Evolutionary conservation across 139 green algal species (phyloP).

Genomic region (Zygnema cylindricum): DNA sequence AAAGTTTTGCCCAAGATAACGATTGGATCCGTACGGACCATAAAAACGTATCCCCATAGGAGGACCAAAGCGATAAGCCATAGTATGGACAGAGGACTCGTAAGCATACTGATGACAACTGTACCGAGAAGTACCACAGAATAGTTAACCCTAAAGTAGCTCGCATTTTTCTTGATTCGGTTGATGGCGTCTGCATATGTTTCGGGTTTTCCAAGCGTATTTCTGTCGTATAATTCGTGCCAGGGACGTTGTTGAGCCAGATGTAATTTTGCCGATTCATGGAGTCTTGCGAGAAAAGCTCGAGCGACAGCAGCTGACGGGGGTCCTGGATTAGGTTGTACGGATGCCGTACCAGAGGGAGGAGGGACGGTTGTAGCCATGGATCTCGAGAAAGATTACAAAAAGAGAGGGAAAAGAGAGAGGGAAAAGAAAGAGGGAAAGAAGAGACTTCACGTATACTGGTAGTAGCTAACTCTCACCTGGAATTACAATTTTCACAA

Average conservation of each 20-base stretch:
- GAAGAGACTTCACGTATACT: too few species aligned
- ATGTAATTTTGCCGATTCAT: slow-evolving; percentile 17
- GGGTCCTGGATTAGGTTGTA: too few species aligned
- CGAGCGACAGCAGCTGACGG: slow-evolving; percentile 19
- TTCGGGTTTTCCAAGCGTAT: slow-evolving; percentile 75
- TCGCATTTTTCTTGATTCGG: slow-evolving; percentile 84
- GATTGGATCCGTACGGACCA: slow-evolving; percentile 79
- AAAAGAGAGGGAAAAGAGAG: too few species aligned
- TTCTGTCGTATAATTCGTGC: slow-evolving; percentile 84
- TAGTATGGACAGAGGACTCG: slow-evolving; percentile 79
- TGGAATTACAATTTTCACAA: too few species aligned
- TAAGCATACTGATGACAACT: slow-evolving; percentile 72
- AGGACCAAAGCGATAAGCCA: slow-evolving; percentile 75
- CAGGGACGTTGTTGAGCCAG: slow-evolving; percentile 85
- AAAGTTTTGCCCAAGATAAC: slow-evolving; percentile 74
- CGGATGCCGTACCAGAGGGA: too few species aligned
- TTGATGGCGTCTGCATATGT: slow-evolving; percentile 76
- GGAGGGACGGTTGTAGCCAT: too few species aligned
- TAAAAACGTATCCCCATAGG: slow-evolving; percentile 89
- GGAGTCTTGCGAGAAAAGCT: slow-evolving; percentile 16
- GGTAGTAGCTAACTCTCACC: too few species aligned
- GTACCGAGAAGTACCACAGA: slow-evolving; percentile 75
- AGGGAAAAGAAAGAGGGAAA: too few species aligned
- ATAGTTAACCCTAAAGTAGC: slow-evolving; percentile 97
- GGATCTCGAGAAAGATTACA: too few species aligned